Base-by-base conservation (phyloP, 2,329 filamentous ascomycete species). In the Chaetomiaceae sp. region DNA sequence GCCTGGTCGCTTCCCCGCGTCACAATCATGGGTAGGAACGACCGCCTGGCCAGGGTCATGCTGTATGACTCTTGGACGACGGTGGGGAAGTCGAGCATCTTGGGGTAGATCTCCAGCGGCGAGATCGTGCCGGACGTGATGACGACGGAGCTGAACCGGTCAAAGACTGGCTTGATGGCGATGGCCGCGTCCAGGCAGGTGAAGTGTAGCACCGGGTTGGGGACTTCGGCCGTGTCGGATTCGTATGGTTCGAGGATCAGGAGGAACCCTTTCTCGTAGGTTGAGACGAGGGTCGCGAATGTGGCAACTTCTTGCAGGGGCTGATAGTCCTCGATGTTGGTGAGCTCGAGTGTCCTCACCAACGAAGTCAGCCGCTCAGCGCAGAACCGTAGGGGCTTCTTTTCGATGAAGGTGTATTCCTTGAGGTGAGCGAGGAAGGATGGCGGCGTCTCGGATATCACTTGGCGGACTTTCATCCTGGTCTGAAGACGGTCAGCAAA, bases 71-170 rank as follows among this genome's bases (percentile, higher is more conserved):
- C 91, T 65, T 97, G 91, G 3, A 97, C 86, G 0, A 97, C 90
- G 1, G 91, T 89, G 9, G 79, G 78, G 70, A 99, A 99, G 47
- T 89, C 87, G 21, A 99, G 83, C 91, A 99, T 99, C 65, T 96
- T 96, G 0, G 93, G 95, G 63, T 99, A 99, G 87, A 99, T 99
- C 66, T 99, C 95, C 3, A 99, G 72, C 0, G 93, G 93, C 1
- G 93, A 97, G 55, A 99, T 89, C 2, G 93, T 99, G 56, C 93
- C 93, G 0, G 93, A 97, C 0, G 93, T 99, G 66, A 99, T 97
- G 64, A 99, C 95, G 58, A 99, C 93, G 1, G 93, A 97, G 68
- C 89, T 91, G 68, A 99, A 99, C 45, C 93, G 85, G 53, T 99
- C 92, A 64, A 99, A 96, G 5, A 99, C 92, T 0, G 93, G 93